Percentiles rank a stretch among this genome's conserved stretches.
Evolutionary conservation across 106 monocot genomes (phyloP).

Genomic region (Agapanthus africanus): DNA sequence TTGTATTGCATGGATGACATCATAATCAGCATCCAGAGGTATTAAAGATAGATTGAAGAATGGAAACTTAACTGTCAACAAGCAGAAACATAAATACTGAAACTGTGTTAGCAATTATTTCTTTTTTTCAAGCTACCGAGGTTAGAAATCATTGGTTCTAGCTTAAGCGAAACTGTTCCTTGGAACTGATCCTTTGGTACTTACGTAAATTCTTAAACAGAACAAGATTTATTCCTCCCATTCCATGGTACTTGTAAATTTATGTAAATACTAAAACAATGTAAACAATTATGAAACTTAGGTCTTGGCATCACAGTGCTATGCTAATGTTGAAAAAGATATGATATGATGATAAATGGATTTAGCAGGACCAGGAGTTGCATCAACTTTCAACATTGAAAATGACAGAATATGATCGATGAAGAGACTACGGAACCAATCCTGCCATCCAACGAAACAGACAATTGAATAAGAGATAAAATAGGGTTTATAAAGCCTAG

Average conservation of each 20-base stretch:
- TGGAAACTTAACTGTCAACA: too few relatives aligned
- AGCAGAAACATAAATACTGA: neutral
- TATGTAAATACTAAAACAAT: neutral
- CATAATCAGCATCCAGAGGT: neutral
- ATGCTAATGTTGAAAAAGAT: neutral
- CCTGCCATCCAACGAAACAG: neutral
- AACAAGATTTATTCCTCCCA: neutral
- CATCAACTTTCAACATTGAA: too few relatives aligned
- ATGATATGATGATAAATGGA: neutral
- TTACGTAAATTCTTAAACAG: neutral
- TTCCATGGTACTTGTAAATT: too few relatives aligned
- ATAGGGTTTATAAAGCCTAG: neutral
- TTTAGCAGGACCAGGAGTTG: too few relatives aligned
- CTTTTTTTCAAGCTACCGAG: too few relatives aligned
- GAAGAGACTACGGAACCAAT: neutral
- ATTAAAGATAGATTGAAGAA: neutral
- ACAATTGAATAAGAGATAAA: too few relatives aligned
- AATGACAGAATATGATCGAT: too few relatives aligned
- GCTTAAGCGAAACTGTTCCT: too few relatives aligned
- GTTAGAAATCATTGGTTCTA: too few relatives aligned
- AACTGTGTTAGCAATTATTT: neutral
- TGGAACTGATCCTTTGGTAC: neutral
- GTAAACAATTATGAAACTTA: neutral
- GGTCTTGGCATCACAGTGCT: neutral
- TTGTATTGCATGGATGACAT: constrained; percentile 13